Base-by-base conservation (phyloP, 345 rosid species). In the Lagerstroemia speciosa region DNA sequence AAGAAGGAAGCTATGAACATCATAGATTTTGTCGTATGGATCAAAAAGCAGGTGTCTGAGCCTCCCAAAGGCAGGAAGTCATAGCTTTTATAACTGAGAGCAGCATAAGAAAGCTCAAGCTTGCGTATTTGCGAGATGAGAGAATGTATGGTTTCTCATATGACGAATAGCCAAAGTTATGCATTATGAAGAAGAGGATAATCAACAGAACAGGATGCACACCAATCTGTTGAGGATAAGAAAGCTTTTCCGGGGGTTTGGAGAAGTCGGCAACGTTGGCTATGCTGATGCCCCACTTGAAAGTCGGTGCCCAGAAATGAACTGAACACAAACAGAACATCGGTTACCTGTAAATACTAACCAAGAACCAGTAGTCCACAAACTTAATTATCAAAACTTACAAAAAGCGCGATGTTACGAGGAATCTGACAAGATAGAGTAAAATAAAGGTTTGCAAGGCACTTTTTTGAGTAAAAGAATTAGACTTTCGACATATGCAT, bases 261-360 rank as follows among this genome's bases (percentile, higher is more conserved):
- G 89, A 17, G 65, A 86, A 92, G 80, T 92, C 98, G 1, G 91
- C 98, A 67, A 92, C 30, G 72, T 89, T 92, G 60, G 96, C 98
- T 40, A 88, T 84, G 80, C 91, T 89, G 77, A 92, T 89, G 40
- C 96, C 96, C 98, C 98, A 89, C 73, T 92, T 92, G 65, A 92
- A 92, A 3, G 96, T 88, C 3, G 98, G 98, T 7, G 95, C 98
- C 95, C 96, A 92, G 71, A 92, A 92, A 76, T 89, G 97, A 83
- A 93, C 98, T 91, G 89, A 64, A 32, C n/a, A 48, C 10, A 33
- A 29, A 24, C 41, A 50, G 33, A 32, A 36, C 30, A 32, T 43
- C 36, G 15, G 62, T 37, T 14, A 34, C 45, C 37, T 0, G 36
- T 55, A 26, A 32, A 24, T 46, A 68, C 16, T 11, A 14, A 27